Evolutionary conservation across 257 asterid species (phyloP).

Genomic region (Jaltomata sinuosa): DNA sequence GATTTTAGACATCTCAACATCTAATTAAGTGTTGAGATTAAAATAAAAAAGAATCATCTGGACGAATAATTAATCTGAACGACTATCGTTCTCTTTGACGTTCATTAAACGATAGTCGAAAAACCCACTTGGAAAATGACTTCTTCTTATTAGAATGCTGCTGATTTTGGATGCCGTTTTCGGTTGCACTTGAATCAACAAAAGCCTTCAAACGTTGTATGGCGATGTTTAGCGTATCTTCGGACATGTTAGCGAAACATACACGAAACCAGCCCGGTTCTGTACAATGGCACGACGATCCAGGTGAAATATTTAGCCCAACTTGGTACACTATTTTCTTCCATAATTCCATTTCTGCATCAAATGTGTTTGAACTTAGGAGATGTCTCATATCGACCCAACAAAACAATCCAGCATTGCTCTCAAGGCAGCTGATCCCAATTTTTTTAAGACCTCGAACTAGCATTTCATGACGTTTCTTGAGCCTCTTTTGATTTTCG

Average conservation of each 20-base stretch:
- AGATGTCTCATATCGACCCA: no score
- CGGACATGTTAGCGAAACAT: not conserved
- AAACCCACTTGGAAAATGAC: conserved; percentile 45
- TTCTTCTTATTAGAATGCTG: conserved; percentile 28
- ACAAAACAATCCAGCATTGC: no score
- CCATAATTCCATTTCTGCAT: no score
- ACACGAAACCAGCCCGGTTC: conserved; percentile 6
- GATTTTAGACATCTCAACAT: not conserved
- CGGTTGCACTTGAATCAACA: not conserved
- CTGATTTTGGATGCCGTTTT: not conserved
- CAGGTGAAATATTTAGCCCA: no score
- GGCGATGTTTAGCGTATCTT: not conserved
- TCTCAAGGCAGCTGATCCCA: no score
- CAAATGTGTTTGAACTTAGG: no score
- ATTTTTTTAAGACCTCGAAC: no score
- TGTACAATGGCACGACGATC: no score
- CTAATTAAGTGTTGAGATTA: not conserved
- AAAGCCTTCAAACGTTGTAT: not conserved
- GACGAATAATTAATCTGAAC: no score
- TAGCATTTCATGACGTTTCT: no score
- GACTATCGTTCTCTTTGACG: conserved; percentile 43
- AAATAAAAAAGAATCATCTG: not conserved
- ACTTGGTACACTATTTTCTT: no score
- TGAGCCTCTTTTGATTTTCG: no score
- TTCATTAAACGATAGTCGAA: conserved; percentile 44